Evolutionary conservation across 495 filamentous ascomycete genomes (phyloP).

Genomic region (Xylona heveae): DNA sequence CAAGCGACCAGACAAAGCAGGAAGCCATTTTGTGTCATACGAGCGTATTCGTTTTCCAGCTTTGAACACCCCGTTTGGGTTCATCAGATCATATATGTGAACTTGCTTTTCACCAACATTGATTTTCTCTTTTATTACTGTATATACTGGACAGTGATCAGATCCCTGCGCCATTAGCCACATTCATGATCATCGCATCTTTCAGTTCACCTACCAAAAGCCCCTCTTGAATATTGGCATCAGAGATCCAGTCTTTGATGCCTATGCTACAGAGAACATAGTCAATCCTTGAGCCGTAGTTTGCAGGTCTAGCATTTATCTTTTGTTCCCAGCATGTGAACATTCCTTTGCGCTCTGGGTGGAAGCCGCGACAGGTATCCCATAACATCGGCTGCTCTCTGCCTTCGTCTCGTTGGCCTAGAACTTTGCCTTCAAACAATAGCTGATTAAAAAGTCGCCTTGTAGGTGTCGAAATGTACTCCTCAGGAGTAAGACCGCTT

Average conservation of each 20-base stretch:
- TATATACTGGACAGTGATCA: constrained; percentile 90
- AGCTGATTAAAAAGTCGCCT: constrained; percentile 73
- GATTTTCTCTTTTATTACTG: constrained; percentile 45
- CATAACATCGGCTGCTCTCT: constrained; percentile 56
- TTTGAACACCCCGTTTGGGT: constrained; percentile 52
- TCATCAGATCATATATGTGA: constrained; percentile 55
- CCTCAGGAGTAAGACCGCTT: constrained; percentile 36
- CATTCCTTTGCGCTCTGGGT: constrained; percentile 66
- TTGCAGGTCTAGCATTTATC: constrained; percentile 73
- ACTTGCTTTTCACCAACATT: constrained; percentile 23
- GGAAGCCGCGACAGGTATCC: constrained; percentile 73
- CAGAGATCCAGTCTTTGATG: constrained; percentile 67
- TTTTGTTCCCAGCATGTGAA: constrained; percentile 89
- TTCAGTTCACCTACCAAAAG: constrained; percentile 34
- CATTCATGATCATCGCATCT: constrained; percentile 6
- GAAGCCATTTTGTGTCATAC: constrained; percentile 39
- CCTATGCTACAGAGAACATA: constrained; percentile 68
- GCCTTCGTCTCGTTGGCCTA: constrained; percentile 45
- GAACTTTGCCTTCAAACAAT: constrained; percentile 46
- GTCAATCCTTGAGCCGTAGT: constrained; percentile 80
- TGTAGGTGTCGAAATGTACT: constrained; percentile 54
- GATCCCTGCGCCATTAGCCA: constrained; percentile 35
- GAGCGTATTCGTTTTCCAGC: constrained; percentile 45
- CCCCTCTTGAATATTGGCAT: constrained; percentile 89
- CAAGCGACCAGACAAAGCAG: constrained; percentile 59